Evolutionary conservation across 164 flowering plant species (phyloP).

Genomic region (Piper longum): DNA sequence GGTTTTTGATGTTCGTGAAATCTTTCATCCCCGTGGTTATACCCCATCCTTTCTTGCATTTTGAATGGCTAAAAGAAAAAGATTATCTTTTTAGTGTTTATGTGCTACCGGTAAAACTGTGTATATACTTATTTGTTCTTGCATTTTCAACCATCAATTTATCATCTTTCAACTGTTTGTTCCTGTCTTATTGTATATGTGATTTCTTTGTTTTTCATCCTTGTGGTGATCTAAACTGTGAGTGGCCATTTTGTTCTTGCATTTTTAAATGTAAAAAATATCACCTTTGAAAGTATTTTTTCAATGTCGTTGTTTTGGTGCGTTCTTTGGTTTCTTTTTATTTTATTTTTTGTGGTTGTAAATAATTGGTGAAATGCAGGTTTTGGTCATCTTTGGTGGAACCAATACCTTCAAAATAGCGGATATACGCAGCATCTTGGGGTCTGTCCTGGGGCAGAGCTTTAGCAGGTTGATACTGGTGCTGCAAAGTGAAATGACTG

Average conservation of each 20-base stretch:
- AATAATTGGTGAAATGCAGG: constrained; percentile 11
- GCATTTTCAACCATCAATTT: too few species aligned
- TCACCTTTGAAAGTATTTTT: not conserved
- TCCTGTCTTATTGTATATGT: not conserved
- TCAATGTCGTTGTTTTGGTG: not conserved
- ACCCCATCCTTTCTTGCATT: too few species aligned
- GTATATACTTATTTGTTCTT: too few species aligned
- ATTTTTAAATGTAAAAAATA: not conserved
- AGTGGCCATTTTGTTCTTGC: not conserved
- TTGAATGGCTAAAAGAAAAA: too few species aligned
- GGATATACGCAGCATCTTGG: constrained; percentile 4
- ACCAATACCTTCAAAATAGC: constrained; percentile 10
- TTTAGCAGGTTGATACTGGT: constrained; percentile 20
- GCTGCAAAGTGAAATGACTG: constrained; percentile 19
- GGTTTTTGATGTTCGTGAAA: too few species aligned
- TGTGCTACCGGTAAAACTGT: too few species aligned
- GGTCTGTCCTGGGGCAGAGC: constrained; percentile 6
- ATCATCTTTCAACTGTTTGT: not conserved
- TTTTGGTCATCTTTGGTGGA: constrained; percentile 26
- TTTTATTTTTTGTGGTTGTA: not conserved
- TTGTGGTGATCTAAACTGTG: not conserved
- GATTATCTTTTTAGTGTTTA: too few species aligned
- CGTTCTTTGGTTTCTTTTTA: not conserved
- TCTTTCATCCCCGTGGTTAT: too few species aligned
- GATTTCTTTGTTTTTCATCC: not conserved